Evolutionary conservation across 257 asterid genomes (phyloP).

Genomic region (Dorcoceras hygrometricum): DNA sequence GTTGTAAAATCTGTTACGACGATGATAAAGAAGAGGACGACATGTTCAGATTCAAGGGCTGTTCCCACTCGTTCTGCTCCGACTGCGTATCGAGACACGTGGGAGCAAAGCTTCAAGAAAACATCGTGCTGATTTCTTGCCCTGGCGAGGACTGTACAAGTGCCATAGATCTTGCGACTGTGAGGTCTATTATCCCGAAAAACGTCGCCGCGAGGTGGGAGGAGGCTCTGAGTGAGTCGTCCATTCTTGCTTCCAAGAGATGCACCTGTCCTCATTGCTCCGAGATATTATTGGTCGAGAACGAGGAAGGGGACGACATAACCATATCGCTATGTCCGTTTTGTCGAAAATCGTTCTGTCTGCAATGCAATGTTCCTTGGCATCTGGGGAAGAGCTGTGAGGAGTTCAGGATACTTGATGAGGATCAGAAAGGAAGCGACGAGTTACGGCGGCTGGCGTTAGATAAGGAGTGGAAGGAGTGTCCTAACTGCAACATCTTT

Average conservation of each 20-base stretch:
- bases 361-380: slow-evolving; percentile 48
- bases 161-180: slow-evolving; percentile 18
- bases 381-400: slow-evolving; percentile 42
- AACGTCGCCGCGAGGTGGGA: slow-evolving; percentile 38
- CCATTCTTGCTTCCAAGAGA: slow-evolving; percentile 33
- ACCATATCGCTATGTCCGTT: slow-evolving; percentile 41
- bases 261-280: slow-evolving; percentile 54
- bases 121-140: slow-evolving; percentile 33
- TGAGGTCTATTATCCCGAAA: slow-evolving; percentile 25
- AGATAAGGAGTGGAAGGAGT: slow-evolving; percentile 43
- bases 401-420: slow-evolving; percentile 23
- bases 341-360: slow-evolving; percentile 51
- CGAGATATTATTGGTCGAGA: slow-evolving; percentile 40
- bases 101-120: slow-evolving; percentile 34
- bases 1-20: slow-evolving; percentile 24
- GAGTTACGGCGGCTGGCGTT: slow-evolving; percentile 39
- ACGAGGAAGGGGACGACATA: slow-evolving; percentile 15
- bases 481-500: slow-evolving; percentile 40
- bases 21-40: slow-evolving; percentile 27
- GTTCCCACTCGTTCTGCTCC: slow-evolving; percentile 36
- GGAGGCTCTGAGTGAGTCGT: slow-evolving; percentile 33
- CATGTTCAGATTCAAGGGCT: slow-evolving; percentile 33
- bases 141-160: slow-evolving; percentile 42
- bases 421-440: slow-evolving; percentile 23
- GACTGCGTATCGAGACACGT: slow-evolving; percentile 33